Conservation (phyloP, 2,329 filamentous ascomycete species). For the Aspergillus felis region DNA sequence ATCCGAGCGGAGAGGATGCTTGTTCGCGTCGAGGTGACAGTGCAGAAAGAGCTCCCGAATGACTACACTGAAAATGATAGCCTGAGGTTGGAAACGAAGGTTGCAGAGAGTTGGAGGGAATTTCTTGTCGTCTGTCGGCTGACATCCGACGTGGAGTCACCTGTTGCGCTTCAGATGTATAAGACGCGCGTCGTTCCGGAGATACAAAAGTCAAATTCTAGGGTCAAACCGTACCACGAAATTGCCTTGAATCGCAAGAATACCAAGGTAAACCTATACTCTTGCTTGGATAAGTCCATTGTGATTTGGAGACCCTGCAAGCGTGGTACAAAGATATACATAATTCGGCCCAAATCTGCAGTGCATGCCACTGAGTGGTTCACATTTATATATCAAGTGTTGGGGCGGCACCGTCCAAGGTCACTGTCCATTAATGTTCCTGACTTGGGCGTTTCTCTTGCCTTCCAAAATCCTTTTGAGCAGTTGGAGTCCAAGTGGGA, state of each 20-base stretch:
- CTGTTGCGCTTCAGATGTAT: slow-evolving; percentile 58
- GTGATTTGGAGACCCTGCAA: slow-evolving; percentile 58
- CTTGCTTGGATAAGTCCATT: slow-evolving; percentile 63
- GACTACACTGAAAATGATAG: slow-evolving; percentile 64
- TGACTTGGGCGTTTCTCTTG: slow-evolving; percentile 57
- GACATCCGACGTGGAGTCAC: slow-evolving; percentile 50
- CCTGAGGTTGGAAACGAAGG: slow-evolving; percentile 54
- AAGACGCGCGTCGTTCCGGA: slow-evolving; percentile 61
- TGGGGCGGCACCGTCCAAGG: slow-evolving; percentile 56
- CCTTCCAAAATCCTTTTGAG: slow-evolving; percentile 58
- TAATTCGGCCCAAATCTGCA: slow-evolving; percentile 58
- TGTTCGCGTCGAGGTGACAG: slow-evolving; percentile 55
- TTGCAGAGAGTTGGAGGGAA: slow-evolving; percentile 63
- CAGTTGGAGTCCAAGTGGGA: slow-evolving; percentile 43
- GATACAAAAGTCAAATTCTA: slow-evolving; percentile 50
- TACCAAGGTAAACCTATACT: slow-evolving; percentile 60
- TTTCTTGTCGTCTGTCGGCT: slow-evolving; percentile 60
- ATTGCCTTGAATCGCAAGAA: slow-evolving; percentile 53
- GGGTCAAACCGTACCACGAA: slow-evolving; percentile 54
- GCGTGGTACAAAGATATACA: slow-evolving; percentile 56
- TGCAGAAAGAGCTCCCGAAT: slow-evolving; percentile 50
- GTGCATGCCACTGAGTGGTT: slow-evolving; percentile 66
- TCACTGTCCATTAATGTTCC: slow-evolving; percentile 60
- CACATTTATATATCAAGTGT: slow-evolving; percentile 58
- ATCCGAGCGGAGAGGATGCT: slow-evolving; percentile 68